These are phyloP conservation scores for Spinacia oleracea DNA, from an alignment of 179 eudicot genomes.

Conservation along the genomic window DNA sequence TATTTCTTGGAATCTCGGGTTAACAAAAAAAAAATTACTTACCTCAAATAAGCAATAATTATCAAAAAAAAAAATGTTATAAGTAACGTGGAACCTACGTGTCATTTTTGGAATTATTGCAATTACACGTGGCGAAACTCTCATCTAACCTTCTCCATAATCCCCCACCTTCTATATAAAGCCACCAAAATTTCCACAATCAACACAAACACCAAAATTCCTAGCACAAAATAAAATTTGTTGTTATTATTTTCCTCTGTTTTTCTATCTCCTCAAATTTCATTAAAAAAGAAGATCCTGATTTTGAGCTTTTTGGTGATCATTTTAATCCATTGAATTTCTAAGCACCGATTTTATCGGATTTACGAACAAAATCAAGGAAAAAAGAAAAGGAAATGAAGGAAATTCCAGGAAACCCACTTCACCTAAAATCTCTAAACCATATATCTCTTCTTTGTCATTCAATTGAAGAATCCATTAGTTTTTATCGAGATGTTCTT, in stretches of 20 bases:
- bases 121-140: not conserved
- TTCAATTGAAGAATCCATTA: constrained; percentile 72
- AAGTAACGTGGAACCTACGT: constrained; percentile 31
- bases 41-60: not conserved
- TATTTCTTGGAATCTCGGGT: not conserved
- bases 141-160: too few relatives aligned
- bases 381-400: constrained; percentile 40
- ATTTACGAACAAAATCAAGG: not conserved
- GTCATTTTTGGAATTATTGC: not conserved
- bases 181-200: not conserved
- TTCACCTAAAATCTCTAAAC: constrained; percentile 68
- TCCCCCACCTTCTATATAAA: constrained; percentile 9
- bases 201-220: not conserved
- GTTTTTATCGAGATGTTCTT: constrained; percentile 75
- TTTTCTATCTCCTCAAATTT: not conserved
- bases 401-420: constrained; percentile 60
- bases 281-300: not conserved
- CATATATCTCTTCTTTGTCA: constrained; percentile 76
- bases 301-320: not conserved
- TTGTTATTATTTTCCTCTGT: not conserved
- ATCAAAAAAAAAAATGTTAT: not conserved
- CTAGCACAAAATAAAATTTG: not conserved
- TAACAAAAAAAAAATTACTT: not conserved
- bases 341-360: not conserved
- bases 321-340: not conserved